Conservation (phyloP, 495 filamentous ascomycete genomes). For the Podospora didyma region DNA sequence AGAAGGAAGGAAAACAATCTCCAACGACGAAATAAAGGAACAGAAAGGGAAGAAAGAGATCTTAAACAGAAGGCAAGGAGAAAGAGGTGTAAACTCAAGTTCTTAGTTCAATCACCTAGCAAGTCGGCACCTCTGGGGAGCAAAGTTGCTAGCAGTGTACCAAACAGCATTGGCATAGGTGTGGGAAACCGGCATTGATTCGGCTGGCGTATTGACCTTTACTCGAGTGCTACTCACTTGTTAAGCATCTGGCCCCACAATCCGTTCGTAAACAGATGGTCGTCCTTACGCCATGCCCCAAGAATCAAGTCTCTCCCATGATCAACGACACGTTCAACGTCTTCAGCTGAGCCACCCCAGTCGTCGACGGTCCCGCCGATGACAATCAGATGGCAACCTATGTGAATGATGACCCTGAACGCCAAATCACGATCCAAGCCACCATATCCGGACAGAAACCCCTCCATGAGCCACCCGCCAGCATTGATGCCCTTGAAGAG, state of each 20-base stretch:
- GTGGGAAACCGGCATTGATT: too few species aligned
- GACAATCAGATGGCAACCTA: slow-evolving; percentile 10
- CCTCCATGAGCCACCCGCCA: slow-evolving; percentile 4
- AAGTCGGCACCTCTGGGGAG: too few species aligned
- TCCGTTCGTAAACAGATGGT: neutral
- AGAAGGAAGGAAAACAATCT: too few species aligned
- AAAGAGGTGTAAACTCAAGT: too few species aligned
- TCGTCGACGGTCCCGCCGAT: slow-evolving; percentile 6
- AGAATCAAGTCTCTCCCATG: neutral
- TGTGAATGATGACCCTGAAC: slow-evolving; percentile 5
- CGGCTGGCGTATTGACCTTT: too few species aligned
- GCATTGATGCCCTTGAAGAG: slow-evolving; percentile 10
- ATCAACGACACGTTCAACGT: neutral
- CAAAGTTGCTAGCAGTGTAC: too few species aligned
- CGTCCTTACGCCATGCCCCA: neutral
- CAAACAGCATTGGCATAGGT: too few species aligned
- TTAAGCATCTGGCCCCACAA: neutral
- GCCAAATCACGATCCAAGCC: neutral
- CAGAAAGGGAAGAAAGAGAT: too few species aligned
- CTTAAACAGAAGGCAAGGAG: too few species aligned
- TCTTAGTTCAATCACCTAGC: too few species aligned
- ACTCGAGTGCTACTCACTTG: too few species aligned
- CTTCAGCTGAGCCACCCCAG: slow-evolving; percentile 1
- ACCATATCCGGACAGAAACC: slow-evolving; percentile 8
- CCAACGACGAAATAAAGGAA: too few species aligned